Base-by-base conservation (phyloP, 75 land plant species). In the Pinus tabuliformis region DNA sequence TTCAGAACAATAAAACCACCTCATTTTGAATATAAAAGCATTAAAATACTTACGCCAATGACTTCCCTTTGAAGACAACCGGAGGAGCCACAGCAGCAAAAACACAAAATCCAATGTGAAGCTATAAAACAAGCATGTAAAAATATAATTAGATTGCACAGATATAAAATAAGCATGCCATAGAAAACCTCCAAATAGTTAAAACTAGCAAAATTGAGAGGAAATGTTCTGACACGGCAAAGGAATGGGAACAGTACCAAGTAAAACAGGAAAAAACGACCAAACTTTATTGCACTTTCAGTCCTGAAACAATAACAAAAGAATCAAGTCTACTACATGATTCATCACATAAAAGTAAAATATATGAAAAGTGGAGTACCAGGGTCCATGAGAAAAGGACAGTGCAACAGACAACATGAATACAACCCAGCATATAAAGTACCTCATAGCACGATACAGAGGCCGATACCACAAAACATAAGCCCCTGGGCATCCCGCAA, bases 381-480 rank as follows among this genome's bases (percentile, higher is more conserved):
- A 60, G 42, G 21, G 16, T 3, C 33, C 3, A 72, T n/a, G 30
- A 3, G 57, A 39, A 26, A 24, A 73, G 60, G 56, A 58, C 20
- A 20, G 57, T 16, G 56, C 28, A 45, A 49, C 57, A 80, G 37
- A 58, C 49, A 81, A 81, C 21, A 17, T 52, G 3, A 36, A 28
- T 45, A 57, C 12, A 60, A 70, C 16, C 56, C 5, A 56, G 26
- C 17, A 28, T 49, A 49, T 17, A 68, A 26, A 49, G 56, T 88
- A 95, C 99, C 99, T 94, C 95, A 90, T 94, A 22, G 97, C 99
- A 64, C 91, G 88, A 84, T 96, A 96, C 57, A 96, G 89, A 52
- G 99, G 99, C 62, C 92, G 88, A 78, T 96, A 96, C 99, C 99
- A 96, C 80, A 92, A 77, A 11, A 92, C 91, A 86, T 96, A 92